A percentile compares a stretch with the other conserved stretches of the same genome.
Evolutionary conservation across 2,329 filamentous ascomycete genomes (phyloP).

Genomic region (Phialophora verrucosa): DNA sequence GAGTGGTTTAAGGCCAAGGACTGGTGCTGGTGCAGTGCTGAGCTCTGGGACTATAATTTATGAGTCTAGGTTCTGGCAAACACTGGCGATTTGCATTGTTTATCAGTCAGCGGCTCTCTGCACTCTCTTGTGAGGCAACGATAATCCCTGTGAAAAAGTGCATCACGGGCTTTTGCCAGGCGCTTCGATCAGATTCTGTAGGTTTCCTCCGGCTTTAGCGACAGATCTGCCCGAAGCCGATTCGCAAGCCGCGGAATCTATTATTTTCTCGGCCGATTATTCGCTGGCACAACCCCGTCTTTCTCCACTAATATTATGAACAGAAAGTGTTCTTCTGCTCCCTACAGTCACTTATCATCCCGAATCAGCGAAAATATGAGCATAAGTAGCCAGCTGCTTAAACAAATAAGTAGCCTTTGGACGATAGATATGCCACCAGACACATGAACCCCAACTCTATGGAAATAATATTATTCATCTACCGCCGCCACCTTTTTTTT

Average conservation of each 20-base stretch:
- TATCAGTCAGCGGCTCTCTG: slow-evolving; percentile 12
- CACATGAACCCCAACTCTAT: not conserved
- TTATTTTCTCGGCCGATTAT: slow-evolving; percentile 1
- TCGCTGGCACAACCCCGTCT: not conserved
- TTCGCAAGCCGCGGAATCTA: not conserved
- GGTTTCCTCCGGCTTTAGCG: slow-evolving; percentile 5
- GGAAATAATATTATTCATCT: not conserved
- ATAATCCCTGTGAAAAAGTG: slow-evolving; percentile 4
- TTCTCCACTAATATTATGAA: not conserved
- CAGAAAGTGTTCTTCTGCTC: not conserved
- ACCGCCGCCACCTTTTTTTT: not conserved
- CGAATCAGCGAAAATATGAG: not conserved
- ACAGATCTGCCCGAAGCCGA: not conserved
- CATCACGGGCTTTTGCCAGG: not conserved
- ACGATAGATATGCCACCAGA: not conserved
- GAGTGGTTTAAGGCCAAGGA: not conserved
- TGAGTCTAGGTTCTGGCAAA: not conserved
- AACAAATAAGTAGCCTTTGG: not conserved
- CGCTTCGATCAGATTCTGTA: slow-evolving; percentile 8
- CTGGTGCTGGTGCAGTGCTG: not conserved
- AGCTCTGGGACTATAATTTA: not conserved
- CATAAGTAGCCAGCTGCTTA: not conserved
- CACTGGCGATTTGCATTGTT: not conserved
- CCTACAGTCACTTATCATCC: not conserved
- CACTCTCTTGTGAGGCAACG: not conserved